phyloP scores from a whole-genome alignment of 2,329 filamentous ascomycete genomes.

The Arachnopeziza araneosa region DNA sequence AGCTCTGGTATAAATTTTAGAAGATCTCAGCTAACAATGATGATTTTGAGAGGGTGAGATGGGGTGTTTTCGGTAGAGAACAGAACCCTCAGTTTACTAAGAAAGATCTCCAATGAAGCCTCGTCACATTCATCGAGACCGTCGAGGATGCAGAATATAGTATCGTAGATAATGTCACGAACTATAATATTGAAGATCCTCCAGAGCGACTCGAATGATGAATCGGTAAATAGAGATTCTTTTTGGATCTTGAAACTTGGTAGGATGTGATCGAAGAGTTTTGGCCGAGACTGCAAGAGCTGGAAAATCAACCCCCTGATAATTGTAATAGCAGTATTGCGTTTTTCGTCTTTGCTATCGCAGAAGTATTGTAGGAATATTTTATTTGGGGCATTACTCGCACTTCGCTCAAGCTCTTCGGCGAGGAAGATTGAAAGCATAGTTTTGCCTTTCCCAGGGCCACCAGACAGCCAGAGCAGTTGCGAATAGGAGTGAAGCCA shows the following conservation, averaged over 20 bases:
- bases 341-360: constrained; percentile 32
- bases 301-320: constrained; percentile 39
- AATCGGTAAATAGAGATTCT: constrained; percentile 5
- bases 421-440: constrained; percentile 29
- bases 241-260: constrained; percentile 8
- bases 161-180: constrained; percentile 7
- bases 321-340: constrained; percentile 37
- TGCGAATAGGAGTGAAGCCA: constrained; percentile 21
- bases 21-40: constrained; percentile 22
- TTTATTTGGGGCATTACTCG: constrained; percentile 10
- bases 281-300: constrained; percentile 25
- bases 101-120: constrained; percentile 9
- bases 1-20: constrained; percentile 11
- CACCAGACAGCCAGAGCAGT: constrained; percentile 33
- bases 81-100: constrained; percentile 3
- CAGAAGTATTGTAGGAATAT: constrained; percentile 36
- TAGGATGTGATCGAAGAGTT: constrained; percentile 9
- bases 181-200: constrained; percentile 24
- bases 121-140: constrained; percentile 18
- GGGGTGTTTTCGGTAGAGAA: constrained; percentile 4
- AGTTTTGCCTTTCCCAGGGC: constrained; percentile 35
- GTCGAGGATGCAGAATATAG: constrained; percentile 24
- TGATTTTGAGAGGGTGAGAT: constrained; percentile 17
- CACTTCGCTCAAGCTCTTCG: constrained; percentile 9
- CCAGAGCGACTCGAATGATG: constrained; percentile 23